A percentile compares a stretch with the other conserved stretches of the same genome.
These are phyloP conservation scores for Pseudogymnoascus sp. DNA, from an alignment of 2,329 filamentous ascomycete genomes.

Conservation along the genomic window DNA sequence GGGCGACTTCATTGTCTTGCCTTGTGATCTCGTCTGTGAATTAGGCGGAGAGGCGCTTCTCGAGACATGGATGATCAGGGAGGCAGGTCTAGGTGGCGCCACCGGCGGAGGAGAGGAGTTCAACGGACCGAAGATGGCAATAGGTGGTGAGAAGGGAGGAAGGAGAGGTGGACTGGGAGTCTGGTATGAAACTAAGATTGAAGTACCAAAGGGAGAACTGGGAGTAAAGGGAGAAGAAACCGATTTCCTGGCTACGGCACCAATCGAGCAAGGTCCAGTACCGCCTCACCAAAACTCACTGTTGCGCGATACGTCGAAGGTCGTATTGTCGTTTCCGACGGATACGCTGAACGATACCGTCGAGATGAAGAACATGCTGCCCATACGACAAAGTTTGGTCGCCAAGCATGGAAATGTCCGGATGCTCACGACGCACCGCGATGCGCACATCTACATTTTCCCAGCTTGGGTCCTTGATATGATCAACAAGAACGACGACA, in stretches of 20 bases:
- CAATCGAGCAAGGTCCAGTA: constrained; percentile 51
- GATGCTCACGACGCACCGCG: constrained; percentile 76
- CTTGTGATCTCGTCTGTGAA: constrained; percentile 90
- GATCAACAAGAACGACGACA: constrained; percentile 66
- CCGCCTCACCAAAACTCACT: constrained; percentile 57
- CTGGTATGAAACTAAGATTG: constrained; percentile 75
- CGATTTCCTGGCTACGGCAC: constrained; percentile 78
- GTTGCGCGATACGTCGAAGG: constrained; percentile 60
- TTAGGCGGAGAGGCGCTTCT: constrained; percentile 74
- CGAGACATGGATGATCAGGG: constrained; percentile 86
- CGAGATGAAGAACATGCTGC: constrained; percentile 65
- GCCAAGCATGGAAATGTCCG: constrained; percentile 67
- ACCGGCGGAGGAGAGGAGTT: constrained; percentile 42
- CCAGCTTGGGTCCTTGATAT: constrained; percentile 87
- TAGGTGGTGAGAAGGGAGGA: constrained; percentile 49
- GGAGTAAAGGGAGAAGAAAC: constrained; percentile 85
- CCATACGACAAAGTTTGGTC: constrained; percentile 69
- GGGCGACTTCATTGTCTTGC: constrained; percentile 81
- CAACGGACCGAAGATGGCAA: constrained; percentile 37
- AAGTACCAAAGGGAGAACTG: constrained; percentile 44
- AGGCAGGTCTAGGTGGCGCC: constrained; percentile 59
- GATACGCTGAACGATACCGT: constrained; percentile 80
- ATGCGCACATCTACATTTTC: constrained; percentile 92
- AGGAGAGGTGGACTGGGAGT: constrained; percentile 77
- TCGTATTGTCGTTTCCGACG: constrained; percentile 82